These are phyloP conservation scores for Anethum foeniculum DNA, from an alignment of 140 eudicot species.

Conservation along the genomic window DNA sequence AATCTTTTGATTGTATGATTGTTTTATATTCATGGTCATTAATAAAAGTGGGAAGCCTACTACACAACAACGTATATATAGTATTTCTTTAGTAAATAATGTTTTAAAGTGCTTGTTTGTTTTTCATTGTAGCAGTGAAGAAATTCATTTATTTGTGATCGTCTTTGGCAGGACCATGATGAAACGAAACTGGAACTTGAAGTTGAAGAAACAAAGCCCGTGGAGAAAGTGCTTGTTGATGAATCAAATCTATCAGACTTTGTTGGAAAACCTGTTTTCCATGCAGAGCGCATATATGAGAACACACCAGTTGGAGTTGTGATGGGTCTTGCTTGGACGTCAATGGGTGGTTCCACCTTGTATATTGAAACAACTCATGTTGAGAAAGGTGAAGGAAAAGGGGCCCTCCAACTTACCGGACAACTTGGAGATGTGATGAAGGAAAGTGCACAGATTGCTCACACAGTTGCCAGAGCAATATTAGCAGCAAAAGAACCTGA, in stretches of 20 bases:
- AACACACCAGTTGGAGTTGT: conserved; percentile 96
- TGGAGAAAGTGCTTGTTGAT: conserved; percentile 62
- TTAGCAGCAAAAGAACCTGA: conserved; percentile 46
- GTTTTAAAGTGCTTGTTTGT: not conserved
- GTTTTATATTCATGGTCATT: not conserved
- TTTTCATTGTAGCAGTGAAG: not conserved
- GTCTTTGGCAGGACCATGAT: conserved; percentile 17
- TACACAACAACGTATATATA: not conserved
- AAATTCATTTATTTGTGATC: not conserved
- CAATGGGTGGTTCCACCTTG: conserved; percentile 98
- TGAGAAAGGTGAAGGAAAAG: conserved; percentile 91
- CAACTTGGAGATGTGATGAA: conserved; percentile 99
- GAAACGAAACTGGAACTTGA: conserved; percentile 24
- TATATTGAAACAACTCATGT: conserved; percentile 70
- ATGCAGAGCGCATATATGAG: conserved; percentile 93
- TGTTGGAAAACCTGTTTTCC: conserved; percentile 98
- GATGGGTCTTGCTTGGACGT: conserved; percentile 99
- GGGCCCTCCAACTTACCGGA: conserved; percentile 71
- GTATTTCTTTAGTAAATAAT: not conserved
- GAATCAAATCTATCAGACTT: conserved; percentile 66
- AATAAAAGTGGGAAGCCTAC: not conserved
- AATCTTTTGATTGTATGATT: too few relatives aligned
- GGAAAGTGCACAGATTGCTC: conserved; percentile 98
- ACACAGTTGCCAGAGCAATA: conserved; percentile 78
- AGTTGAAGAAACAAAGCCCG: conserved; percentile 29